Conservation (phyloP, 139 green algal genomes). For the Micractinium sp. region DNA sequence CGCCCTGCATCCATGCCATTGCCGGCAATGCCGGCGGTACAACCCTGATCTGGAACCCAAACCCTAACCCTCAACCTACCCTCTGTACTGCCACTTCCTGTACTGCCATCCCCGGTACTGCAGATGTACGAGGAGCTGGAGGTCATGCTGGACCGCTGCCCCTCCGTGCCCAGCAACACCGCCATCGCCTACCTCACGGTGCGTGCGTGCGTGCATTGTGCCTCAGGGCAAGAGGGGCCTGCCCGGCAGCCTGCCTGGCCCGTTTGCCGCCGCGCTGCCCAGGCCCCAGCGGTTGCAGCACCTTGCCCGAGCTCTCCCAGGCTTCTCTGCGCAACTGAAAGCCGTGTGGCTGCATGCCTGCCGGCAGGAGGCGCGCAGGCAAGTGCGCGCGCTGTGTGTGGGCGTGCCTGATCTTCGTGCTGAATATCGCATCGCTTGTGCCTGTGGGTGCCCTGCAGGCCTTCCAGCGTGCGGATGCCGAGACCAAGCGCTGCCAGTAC, state of each 20-base stretch:
- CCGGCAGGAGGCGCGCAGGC: not conserved
- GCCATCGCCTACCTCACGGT: slow-evolving; percentile 10
- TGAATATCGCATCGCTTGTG: no score
- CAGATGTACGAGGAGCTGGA: slow-evolving; percentile 31
- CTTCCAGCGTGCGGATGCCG: not conserved
- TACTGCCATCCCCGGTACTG: not conserved
- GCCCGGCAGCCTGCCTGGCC: not conserved
- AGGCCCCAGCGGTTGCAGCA: not conserved
- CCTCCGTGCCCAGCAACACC: not conserved
- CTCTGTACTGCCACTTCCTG: not conserved
- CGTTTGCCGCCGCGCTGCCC: no score
- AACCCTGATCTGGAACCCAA: no score
- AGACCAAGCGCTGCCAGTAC: slow-evolving; percentile 16
- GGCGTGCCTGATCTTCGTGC: not conserved
- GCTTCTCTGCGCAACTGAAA: not conserved
- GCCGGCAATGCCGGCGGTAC: no score
- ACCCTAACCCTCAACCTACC: no score
- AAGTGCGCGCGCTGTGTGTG: not conserved
- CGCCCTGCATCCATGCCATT: no score
- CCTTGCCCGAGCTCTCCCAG: no score
- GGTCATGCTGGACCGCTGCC: not conserved
- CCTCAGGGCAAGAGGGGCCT: no score
- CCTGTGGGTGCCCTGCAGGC: not conserved
- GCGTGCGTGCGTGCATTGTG: not conserved
- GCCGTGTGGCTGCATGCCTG: not conserved